Base-by-base conservation (phyloP, 768 basidiomycete genomes). In the Pleurotus giganteus region DNA sequence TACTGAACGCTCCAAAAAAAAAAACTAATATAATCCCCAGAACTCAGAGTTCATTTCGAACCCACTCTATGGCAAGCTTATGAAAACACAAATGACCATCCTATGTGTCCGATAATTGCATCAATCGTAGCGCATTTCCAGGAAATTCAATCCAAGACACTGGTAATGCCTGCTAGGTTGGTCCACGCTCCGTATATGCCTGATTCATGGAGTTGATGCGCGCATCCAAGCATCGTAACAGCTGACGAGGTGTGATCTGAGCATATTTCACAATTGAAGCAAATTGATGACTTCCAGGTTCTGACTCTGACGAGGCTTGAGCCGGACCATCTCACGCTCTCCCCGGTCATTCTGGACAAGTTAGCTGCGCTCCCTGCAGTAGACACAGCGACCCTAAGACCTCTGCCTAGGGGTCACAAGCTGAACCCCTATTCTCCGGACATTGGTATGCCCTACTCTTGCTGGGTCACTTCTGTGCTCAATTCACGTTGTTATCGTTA, bases 81-180 rank as follows among this genome's bases (percentile, higher is more conserved):
- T 54, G 61, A 58, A 2, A 65, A 72, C 54, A 69, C 68, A 12
- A 59, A 57, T 17, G 72, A 77, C 53, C 76, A 80, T 56, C 77
- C 77, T 7, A 73, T 74, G 69, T 68, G 66, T 15, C 53, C 67
- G 0, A 67, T 77, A 42, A 75, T 80, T 49, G 60, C 60, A 31
- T 58, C 67, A 11, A 74, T 80, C 51, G 67, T 78, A 5, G 59
- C 68, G 45, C 59, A 68, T 4, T 77, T 72, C 63, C 70, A 71
- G 56, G 57, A 58, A 24, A 57, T 71, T 23, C 65, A 64, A 7
- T 69, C 74, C 19, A 69, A 69, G 53, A 80, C 78, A 1, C 62
- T 73, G 9, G 73, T 80, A 8, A 75, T 80, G 72, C 76, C 78
- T n/a, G 79, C 78, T 19, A 80, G 79, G 77, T 75, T 57, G 28